Evolutionary conservation across 805 yeast genomes (phyloP), one percentile per base, ranked within the genome.

Genomic region (Kazachstania kunashirensis): DNA sequence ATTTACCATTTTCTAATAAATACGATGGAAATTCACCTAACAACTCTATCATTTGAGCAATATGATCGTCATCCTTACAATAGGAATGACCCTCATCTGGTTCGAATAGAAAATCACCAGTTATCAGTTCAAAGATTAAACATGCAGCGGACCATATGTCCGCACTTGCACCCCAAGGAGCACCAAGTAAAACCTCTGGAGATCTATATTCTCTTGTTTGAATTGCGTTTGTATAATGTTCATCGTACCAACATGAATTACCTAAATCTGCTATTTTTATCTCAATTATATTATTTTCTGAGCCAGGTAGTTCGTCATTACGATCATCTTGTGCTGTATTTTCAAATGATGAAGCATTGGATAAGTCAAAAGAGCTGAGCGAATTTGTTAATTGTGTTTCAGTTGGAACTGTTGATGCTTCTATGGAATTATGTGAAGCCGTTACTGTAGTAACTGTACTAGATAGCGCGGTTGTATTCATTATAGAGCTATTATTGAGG

Each of bases 141-240:
- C 97, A 88, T 0, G 94, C 96, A 50, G 83, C 67, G n/a, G 95
- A 83, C 98, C 98, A 92, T 33, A 89, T 71, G 61, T 92, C 98
- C 1, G 94, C 79, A 37, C 89, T 77, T 36, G 95, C 86, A 1
- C 98, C 98, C 98, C 98, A 92, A 23, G 73, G 68, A 8, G 82
- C 73, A 0, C 94, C 92, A 14, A 82, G 50, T 12, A 83, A 59
- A 5, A 81, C 83, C 52, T 89, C 98, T 1, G 97, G 97, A 0
- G 96, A 75, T 31, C 98, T 68, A 58, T 86, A 86, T 57, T 86
- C 96, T 31, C 96, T 69, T 1, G 96, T 86, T 60, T 86, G 96
- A 43, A 86, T 84, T 44, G 84, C 88, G 57, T 84, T 76, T 4
- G 95, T 83, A 59, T 81, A 84, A 55, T 86, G 96, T 34, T 73